Evolutionary conservation across 345 rosid genomes (phyloP).

Genomic region (Dipteronia sinensis): DNA sequence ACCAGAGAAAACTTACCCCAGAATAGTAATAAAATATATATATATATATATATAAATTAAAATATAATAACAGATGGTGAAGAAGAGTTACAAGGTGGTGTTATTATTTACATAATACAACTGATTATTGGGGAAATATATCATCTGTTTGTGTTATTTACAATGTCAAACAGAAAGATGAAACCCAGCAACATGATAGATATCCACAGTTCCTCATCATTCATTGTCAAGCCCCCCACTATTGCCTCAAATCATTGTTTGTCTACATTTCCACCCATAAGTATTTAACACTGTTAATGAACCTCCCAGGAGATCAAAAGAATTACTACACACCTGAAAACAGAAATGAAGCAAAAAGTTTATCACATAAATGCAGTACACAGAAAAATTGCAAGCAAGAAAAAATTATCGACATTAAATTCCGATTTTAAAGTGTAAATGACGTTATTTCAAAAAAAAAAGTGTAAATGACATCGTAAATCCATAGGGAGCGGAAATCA

Average conservation of each 20-base stretch:
- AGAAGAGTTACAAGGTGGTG: neutral
- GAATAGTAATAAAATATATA: conserved; percentile 2
- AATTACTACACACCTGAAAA: conserved; percentile 51
- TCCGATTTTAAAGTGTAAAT: neutral
- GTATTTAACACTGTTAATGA: conserved; percentile 40
- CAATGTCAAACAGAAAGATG: conserved; percentile 20
- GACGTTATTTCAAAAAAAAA: too few relatives aligned
- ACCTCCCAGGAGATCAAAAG: conserved; percentile 41
- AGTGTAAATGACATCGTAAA: too few relatives aligned
- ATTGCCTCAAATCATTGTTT: conserved; percentile 19
- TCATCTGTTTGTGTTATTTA: conserved; percentile 32
- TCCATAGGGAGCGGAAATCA: neutral
- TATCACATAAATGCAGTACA: neutral
- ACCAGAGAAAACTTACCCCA: neutral
- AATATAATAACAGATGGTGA: conserved; percentile 2
- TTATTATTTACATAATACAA: conserved; percentile 43
- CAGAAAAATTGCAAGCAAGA: neutral
- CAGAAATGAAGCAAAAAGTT: neutral
- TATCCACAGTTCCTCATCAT: conserved; percentile 33
- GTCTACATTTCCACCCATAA: conserved; percentile 34
- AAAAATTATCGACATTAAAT: neutral
- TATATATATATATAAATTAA: conserved; percentile 2
- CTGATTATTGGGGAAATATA: conserved; percentile 20
- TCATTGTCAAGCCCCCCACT: conserved; percentile 17
- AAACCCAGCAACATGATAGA: conserved; percentile 20